phyloP scores from a whole-genome alignment of 2,329 filamentous ascomycete species.

The Fusarium drepaniforme region DNA sequence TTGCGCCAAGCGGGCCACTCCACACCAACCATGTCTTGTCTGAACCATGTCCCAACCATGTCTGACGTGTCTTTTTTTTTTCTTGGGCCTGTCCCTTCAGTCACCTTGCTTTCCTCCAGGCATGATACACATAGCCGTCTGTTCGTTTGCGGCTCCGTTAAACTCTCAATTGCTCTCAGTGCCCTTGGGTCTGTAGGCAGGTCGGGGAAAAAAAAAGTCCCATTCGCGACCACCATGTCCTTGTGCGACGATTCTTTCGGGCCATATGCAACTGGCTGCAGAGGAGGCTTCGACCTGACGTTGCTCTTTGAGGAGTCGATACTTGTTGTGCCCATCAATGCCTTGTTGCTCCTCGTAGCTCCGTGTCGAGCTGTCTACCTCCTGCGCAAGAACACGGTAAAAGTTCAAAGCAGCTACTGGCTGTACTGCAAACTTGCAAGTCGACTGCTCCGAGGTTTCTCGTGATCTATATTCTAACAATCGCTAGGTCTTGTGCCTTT shows the following conservation, averaged over 20 bases:
- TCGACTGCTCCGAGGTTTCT: background rate
- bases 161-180: background rate
- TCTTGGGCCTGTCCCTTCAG: background rate
- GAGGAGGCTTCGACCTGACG: slow-evolving; percentile 61
- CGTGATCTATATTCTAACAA: slow-evolving; percentile 18
- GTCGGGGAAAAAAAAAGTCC: background rate
- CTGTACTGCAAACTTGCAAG: slow-evolving; percentile 37
- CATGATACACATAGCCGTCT: slow-evolving; percentile 6
- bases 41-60: background rate
- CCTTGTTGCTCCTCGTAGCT: slow-evolving; percentile 43
- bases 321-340: slow-evolving; percentile 44
- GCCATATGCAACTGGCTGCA: slow-evolving; percentile 43
- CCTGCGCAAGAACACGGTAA: slow-evolving; percentile 31
- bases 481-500: slow-evolving; percentile 9
- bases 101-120: background rate
- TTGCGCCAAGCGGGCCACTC: background rate
- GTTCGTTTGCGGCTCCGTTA: background rate
- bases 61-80: slow-evolving; percentile 1
- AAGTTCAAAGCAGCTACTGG: slow-evolving; percentile 33
- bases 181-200: background rate
- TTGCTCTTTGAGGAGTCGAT: slow-evolving; percentile 57
- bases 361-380: slow-evolving; percentile 38
- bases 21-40: background rate
- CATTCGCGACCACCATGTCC: slow-evolving; percentile 10
- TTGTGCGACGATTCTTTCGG: slow-evolving; percentile 38